A percentile compares a stretch with the other conserved stretches of the same genome.
These are phyloP conservation scores for Narthecium ossifragum DNA, from an alignment of 106 monocot species.

Conservation along the genomic window DNA sequence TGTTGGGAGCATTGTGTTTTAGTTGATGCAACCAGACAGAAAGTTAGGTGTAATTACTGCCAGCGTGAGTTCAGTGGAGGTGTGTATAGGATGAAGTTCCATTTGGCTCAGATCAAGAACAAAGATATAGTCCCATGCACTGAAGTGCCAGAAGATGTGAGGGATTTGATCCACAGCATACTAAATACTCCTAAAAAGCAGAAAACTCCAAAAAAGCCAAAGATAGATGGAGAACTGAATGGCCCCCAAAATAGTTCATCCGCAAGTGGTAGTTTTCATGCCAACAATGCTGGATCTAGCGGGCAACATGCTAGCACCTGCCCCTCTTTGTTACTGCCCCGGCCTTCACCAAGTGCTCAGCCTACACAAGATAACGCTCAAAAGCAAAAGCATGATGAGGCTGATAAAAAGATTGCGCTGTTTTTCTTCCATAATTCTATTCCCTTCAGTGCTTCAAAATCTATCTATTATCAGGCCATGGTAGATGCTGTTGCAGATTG, in stretches of 20 bases:
- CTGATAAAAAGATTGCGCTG: conserved; percentile 39
- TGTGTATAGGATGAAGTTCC: conserved; percentile 59
- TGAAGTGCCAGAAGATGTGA: conserved; percentile 43
- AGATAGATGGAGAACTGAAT: conserved; percentile 16
- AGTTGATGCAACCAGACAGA: conserved; percentile 54
- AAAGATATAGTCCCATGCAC: conserved; percentile 53
- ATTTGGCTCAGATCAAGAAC: conserved; percentile 55
- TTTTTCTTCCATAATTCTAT: conserved; percentile 50
- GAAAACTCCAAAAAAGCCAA: conserved; percentile 22
- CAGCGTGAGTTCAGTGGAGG: conserved; percentile 49
- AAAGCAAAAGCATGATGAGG: conserved; percentile 27
- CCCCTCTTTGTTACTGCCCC: conserved; percentile 31
- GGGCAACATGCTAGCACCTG: conserved; percentile 37
- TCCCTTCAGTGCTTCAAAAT: conserved; percentile 28
- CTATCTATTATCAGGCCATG: conserved; percentile 41
- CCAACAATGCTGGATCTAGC: conserved; percentile 27
- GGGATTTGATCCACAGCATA: conserved; percentile 27
- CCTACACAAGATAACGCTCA: conserved; percentile 23
- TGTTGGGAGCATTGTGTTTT: conserved; percentile 62
- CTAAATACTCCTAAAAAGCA: conserved; percentile 33
- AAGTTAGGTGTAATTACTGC: conserved; percentile 55
- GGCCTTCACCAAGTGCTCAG: conserved; percentile 23
- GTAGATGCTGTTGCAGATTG: conserved; percentile 36
- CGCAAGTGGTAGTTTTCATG: conserved; percentile 26
- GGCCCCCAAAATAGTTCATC: conserved; percentile 37